phyloP scores from a whole-genome alignment of 768 basidiomycete genomes.

The Podaxis rugospora region DNA sequence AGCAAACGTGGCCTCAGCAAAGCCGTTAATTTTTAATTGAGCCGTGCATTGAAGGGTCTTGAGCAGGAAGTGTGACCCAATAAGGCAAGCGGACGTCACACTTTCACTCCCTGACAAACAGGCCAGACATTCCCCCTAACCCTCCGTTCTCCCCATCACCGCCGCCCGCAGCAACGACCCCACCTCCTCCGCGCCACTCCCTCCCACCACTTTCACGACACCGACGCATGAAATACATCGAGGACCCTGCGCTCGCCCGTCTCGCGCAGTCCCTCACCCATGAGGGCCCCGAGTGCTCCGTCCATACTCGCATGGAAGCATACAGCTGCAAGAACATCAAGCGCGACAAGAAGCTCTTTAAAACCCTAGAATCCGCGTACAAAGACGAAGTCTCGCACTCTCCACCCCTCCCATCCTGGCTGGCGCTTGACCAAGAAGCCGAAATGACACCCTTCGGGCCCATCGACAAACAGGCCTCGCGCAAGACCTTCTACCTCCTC shows the following conservation, averaged over 20 bases:
- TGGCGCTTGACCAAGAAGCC: conserved; percentile 63
- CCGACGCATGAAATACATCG: conserved; percentile 79
- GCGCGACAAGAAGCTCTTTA: conserved; percentile 95
- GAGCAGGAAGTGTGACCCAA: background rate
- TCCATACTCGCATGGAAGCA: conserved; percentile 91
- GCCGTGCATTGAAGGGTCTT: too few species aligned
- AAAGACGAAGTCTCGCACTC: conserved; percentile 76
- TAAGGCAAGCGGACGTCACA: conserved; percentile 3
- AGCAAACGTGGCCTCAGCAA: background rate
- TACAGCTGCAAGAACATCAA: conserved; percentile 98
- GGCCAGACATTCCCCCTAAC: background rate
- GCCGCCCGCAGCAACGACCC: background rate
- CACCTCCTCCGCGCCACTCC: background rate
- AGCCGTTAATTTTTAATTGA: background rate
- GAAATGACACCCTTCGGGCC: conserved; percentile 89
- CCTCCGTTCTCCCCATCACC: conserved; percentile 4
- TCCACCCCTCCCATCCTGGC: conserved; percentile 80
- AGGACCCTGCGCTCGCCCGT: conserved; percentile 71
- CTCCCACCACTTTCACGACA: background rate
- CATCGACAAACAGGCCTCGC: conserved; percentile 75
- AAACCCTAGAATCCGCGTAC: conserved; percentile 85
- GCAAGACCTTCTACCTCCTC: conserved; percentile 93
- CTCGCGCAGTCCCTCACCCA: conserved; percentile 79
- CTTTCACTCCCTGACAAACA: conserved; percentile 1
- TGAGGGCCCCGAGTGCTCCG: conserved; percentile 83